phyloP scores from a whole-genome alignment of 441 rosid genomes.

The Pelargonium cotyledonis region DNA sequence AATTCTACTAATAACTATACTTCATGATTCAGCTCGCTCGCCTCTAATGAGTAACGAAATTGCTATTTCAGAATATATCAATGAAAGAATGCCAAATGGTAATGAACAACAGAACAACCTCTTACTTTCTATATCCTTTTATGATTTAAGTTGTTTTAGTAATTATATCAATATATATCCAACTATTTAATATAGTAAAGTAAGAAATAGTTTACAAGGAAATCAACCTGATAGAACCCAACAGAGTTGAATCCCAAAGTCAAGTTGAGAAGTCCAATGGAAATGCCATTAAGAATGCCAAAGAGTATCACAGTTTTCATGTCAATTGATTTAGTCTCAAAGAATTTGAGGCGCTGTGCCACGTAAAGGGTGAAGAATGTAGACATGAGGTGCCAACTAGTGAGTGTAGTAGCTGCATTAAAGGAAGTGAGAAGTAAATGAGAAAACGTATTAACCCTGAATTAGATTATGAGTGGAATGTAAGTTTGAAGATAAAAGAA shows the following conservation, averaged over 20 bases:
- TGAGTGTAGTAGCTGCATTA: slow-evolving; percentile 71
- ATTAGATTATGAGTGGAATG: not conserved
- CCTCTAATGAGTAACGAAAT: not conserved
- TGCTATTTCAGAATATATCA: not conserved
- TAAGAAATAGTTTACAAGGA: slow-evolving; percentile 1
- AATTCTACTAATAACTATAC: not conserved
- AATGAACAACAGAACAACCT: not conserved
- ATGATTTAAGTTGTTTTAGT: not conserved
- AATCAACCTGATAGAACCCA: slow-evolving; percentile 48
- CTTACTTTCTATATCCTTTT: not conserved
- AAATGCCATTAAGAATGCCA: slow-evolving; percentile 93
- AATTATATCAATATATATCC: not conserved
- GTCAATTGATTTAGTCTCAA: slow-evolving; percentile 76
- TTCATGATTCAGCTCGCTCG: not conserved
- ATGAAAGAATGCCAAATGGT: not conserved
- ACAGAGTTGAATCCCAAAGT: slow-evolving; percentile 96
- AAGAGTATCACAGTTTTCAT: slow-evolving; percentile 80
- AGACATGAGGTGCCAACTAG: slow-evolving; percentile 95
- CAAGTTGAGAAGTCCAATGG: slow-evolving; percentile 87
- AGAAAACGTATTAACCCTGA: not conserved
- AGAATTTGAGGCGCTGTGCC: slow-evolving; percentile 67
- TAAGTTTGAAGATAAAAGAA: not conserved
- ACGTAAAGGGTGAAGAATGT: slow-evolving; percentile 83
- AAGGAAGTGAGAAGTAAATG: not conserved
- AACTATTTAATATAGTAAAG: not conserved